Evolutionary conservation across 2,329 filamentous ascomycete genomes (phyloP).

Genomic region (Ascochyta fabae): DNA sequence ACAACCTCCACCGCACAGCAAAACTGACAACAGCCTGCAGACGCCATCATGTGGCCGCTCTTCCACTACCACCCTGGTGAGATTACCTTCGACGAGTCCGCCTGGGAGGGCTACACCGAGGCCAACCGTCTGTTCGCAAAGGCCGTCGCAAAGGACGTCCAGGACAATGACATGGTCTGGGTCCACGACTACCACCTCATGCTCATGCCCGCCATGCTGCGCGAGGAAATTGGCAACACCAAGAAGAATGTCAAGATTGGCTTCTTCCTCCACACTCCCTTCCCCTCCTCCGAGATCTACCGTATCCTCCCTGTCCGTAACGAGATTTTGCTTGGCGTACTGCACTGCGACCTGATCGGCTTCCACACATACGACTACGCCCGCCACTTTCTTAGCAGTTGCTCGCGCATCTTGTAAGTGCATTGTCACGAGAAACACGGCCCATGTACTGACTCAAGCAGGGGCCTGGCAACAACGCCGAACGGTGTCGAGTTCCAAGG

Average conservation of each 20-base stretch:
- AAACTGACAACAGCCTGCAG: slow-evolving; percentile 45
- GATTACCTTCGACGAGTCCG: slow-evolving; percentile 95
- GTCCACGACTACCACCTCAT: slow-evolving; percentile 99
- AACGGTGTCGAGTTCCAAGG: slow-evolving; percentile 92
- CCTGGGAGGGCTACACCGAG: slow-evolving; percentile 91
- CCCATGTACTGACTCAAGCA: slow-evolving; percentile 32
- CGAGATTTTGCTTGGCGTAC: slow-evolving; percentile 81
- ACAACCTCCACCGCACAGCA: background rate
- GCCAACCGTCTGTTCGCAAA: slow-evolving; percentile 93
- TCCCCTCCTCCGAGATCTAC: slow-evolving; percentile 96
- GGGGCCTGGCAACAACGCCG: slow-evolving; percentile 77
- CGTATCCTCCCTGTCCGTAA: slow-evolving; percentile 92
- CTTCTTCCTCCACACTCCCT: slow-evolving; percentile 97
- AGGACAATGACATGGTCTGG: slow-evolving; percentile 95
- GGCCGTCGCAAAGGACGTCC: slow-evolving; percentile 82
- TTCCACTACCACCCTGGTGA: slow-evolving; percentile 99
- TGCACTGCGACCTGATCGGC: slow-evolving; percentile 93
- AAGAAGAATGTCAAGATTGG: slow-evolving; percentile 96
- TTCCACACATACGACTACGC: slow-evolving; percentile 99
- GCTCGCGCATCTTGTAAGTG: slow-evolving; percentile 84
- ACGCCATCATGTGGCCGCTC: slow-evolving; percentile 97
- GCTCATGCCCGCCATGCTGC: slow-evolving; percentile 93
- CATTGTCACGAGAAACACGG: too few relatives aligned
- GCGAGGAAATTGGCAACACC: slow-evolving; percentile 79
- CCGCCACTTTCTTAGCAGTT: slow-evolving; percentile 95